phyloP scores from a whole-genome alignment of 352 stramenopile species.

The Pythium sp. region DNA sequence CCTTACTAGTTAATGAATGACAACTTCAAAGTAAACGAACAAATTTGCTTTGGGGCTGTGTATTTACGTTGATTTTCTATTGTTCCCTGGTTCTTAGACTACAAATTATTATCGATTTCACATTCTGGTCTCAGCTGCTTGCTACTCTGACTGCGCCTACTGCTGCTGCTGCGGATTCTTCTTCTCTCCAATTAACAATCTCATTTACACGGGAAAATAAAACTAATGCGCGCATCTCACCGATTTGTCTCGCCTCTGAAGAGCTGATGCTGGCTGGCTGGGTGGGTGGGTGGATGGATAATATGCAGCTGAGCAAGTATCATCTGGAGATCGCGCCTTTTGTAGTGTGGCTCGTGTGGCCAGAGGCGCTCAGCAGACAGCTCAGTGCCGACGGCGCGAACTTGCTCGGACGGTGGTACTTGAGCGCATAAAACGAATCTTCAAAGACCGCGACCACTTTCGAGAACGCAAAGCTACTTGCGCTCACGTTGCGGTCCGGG shows the following conservation, averaged over 20 bases:
- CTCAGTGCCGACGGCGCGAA: slow-evolving; percentile 78
- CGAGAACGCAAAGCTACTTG: slow-evolving; percentile 84
- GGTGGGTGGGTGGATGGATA: background rate
- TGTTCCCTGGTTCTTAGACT: slow-evolving; percentile 22
- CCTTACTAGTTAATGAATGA: too few relatives aligned
- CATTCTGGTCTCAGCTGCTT: background rate
- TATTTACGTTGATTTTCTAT: slow-evolving; percentile 9
- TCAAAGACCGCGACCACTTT: slow-evolving; percentile 85
- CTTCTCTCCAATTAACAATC: slow-evolving; percentile 10
- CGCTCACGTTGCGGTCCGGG: slow-evolving; percentile 81
- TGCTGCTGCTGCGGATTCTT: slow-evolving; percentile 1
- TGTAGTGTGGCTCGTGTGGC: slow-evolving; percentile 37
- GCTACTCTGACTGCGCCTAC: background rate
- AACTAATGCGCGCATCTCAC: background rate
- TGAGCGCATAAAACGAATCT: slow-evolving; percentile 82
- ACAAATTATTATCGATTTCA: slow-evolving; percentile 14
- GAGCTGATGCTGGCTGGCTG: background rate
- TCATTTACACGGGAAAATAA: slow-evolving; percentile 11
- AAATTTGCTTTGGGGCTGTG: background rate
- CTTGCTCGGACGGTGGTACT: slow-evolving; percentile 77
- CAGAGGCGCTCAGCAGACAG: slow-evolving; percentile 68
- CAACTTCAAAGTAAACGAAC: background rate
- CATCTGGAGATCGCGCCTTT: slow-evolving; percentile 8
- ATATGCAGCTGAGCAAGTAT: background rate
- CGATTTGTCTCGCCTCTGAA: background rate